A percentile compares a stretch with the other conserved stretches of the same genome.
Conservation (phyloP, 768 basidiomycete genomes). For the Candolleomyces aberdarensis region DNA sequence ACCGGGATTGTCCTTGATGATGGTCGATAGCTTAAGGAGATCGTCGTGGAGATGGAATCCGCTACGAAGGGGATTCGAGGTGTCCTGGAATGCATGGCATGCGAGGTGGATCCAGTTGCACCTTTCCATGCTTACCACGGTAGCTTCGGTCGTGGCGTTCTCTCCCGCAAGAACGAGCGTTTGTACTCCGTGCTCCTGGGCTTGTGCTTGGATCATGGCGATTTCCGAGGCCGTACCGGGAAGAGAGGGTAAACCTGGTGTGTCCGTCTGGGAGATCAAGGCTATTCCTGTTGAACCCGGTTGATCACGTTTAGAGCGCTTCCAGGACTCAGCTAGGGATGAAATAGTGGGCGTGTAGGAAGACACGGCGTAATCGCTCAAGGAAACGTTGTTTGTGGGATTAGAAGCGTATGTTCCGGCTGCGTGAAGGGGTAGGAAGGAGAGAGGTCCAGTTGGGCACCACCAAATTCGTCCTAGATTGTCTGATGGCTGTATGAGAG, state of each 20-base stretch:
- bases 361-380: conserved; percentile 15
- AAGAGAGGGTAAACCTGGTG: background rate
- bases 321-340: background rate
- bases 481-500: background rate
- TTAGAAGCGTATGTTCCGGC: conserved; percentile 25
- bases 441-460: conserved; percentile 25
- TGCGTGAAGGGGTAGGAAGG: conserved; percentile 36
- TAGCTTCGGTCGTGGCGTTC: background rate
- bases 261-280: background rate
- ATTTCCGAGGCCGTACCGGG: conserved; percentile 11
- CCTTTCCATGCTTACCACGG: conserved; percentile 3
- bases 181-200: background rate
- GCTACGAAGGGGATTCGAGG: conserved; percentile 6
- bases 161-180: background rate
- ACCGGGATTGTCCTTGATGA: conserved; percentile 9
- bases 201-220: background rate
- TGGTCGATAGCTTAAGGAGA: conserved; percentile 5
- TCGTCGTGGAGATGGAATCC: conserved; percentile 12
- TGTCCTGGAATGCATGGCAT: conserved; percentile 14
- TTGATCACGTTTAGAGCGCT: background rate
- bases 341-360: conserved; percentile 18
- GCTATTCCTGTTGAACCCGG: background rate
- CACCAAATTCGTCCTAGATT: conserved; percentile 14
- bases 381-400: background rate
- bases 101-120: conserved; percentile 16